Conservation (phyloP, 768 basidiomycete genomes). For the Leccinum variicolor region DNA sequence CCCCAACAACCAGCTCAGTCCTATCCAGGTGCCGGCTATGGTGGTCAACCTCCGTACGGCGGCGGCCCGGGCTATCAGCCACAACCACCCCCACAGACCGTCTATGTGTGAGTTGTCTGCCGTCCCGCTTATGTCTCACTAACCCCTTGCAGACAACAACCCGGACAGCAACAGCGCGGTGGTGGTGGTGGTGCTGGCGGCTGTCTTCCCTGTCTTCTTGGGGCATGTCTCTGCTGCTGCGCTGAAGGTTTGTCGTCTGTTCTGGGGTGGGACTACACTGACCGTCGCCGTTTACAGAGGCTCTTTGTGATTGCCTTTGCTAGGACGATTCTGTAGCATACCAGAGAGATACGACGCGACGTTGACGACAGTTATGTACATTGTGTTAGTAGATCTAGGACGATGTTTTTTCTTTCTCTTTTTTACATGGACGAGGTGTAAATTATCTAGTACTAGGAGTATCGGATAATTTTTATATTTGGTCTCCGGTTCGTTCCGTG, state of each 20-base stretch:
- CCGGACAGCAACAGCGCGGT: conserved; percentile 32
- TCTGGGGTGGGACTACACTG: conserved; percentile 26
- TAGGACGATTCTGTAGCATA: conserved; percentile 21
- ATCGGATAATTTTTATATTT: conserved; percentile 20
- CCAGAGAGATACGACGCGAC: conserved; percentile 10
- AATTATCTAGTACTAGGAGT: conserved; percentile 24
- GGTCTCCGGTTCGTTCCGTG: conserved; percentile 51
- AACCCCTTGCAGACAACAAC: conserved; percentile 38
- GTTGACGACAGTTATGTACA: conserved; percentile 19
- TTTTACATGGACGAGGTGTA: conserved; percentile 19
- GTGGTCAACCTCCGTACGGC: conserved; percentile 29
- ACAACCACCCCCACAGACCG: conserved; percentile 75
- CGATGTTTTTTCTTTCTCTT: background rate
- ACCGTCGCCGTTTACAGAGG: conserved; percentile 42
- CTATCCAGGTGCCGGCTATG: conserved; percentile 51
- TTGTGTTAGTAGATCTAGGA: conserved; percentile 9
- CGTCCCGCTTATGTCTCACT: background rate
- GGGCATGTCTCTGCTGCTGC: conserved; percentile 48
- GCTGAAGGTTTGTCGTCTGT: conserved; percentile 40
- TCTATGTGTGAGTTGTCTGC: conserved; percentile 63
- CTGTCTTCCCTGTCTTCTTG: conserved; percentile 48
- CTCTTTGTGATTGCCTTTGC: conserved; percentile 70
- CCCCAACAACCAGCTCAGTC: conserved; percentile 71
- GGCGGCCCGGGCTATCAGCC: conserved; percentile 42
- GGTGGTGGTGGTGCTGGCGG: conserved; percentile 30